Evolutionary conservation across 257 asterid genomes (phyloP), one percentile per base, ranked within the genome.

Genomic region (Verbena officinalis): DNA sequence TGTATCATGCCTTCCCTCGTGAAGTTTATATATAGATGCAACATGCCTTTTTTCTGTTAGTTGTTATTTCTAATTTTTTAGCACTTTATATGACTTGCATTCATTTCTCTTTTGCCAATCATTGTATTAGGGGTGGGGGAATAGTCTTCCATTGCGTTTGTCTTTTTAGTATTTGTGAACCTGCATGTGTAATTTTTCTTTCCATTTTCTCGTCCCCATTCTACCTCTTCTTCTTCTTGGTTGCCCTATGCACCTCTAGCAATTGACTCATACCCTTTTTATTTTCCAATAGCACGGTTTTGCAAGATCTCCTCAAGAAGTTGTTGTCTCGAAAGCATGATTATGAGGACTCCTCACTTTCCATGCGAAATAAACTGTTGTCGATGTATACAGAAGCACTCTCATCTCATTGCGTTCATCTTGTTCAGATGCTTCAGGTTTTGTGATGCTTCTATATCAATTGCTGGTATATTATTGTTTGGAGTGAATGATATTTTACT

Each of bases 351-450:
- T 54, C 75, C 40, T 74, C 96, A 83, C 58, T 68, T 56, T 78
- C 77, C 60, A 79, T 73, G 75, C 81, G 86, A 58, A 73, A 68
- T 63, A 93, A 82, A 79, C 77, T 90, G 74, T 78, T 93, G 58
- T 75, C 80, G 17, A 51, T 86, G 65, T 87, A 85, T 73, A 77
- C 65, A 34, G 95, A 90, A 78, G 88, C 91, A 42, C 82, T 90
- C 74, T 90, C 97, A 59, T 87, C 99, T 64, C 73, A 70, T 62
- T 85, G 96, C 77, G 75, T 77, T 65, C 87, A 73, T 64, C 93
- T 93, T 62, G 86, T 81, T 67, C 95, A 80, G 80, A 82, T 90
- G 87, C 87, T 90, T 78, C 96, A 90, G 99, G 97, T 93, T 75
- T 70, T 59, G 62, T 75, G 70, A 76, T 73, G 73, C 68, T 83